Percentiles rank a stretch among this genome's conserved stretches.
These are phyloP conservation scores for Cladosporium sp. DNA, from an alignment of 2,329 filamentous ascomycete genomes.

Conservation along the genomic window DNA sequence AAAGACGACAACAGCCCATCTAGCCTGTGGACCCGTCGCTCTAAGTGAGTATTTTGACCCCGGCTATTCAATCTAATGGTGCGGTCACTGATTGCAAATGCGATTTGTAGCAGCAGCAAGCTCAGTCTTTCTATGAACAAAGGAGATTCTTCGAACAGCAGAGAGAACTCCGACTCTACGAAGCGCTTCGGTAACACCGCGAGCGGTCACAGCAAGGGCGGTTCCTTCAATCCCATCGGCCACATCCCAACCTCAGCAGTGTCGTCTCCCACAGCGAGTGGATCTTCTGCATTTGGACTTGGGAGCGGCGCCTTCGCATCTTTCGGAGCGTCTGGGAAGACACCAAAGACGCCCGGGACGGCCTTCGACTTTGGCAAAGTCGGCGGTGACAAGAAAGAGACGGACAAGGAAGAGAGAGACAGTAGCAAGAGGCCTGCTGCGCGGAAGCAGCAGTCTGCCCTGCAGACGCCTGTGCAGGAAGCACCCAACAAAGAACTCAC, in stretches of 20 bases:
- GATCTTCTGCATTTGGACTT: slow-evolving; percentile 84
- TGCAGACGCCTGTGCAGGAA: slow-evolving; percentile 13
- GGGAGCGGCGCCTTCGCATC: slow-evolving; percentile 94
- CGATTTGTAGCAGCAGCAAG: slow-evolving; percentile 65
- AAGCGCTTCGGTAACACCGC: slow-evolving; percentile 63
- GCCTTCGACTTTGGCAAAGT: slow-evolving; percentile 69
- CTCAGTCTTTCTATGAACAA: slow-evolving; percentile 78
- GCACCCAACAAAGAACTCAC: slow-evolving; percentile 1
- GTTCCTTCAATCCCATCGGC: slow-evolving; percentile 71
- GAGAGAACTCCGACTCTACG: slow-evolving; percentile 51
- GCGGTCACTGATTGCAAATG: slow-evolving; percentile 21
- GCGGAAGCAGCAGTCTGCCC: slow-evolving; percentile 22
- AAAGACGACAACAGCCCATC: slow-evolving; percentile 30
- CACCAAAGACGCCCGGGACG: slow-evolving; percentile 69
- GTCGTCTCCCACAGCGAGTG: slow-evolving; percentile 67
- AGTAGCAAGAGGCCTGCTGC: slow-evolving; percentile 19
- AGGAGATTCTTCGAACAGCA: slow-evolving; percentile 45
- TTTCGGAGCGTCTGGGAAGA: slow-evolving; percentile 73
- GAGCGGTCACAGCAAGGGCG: slow-evolving; percentile 65
- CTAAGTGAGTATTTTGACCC: slow-evolving; percentile 58
- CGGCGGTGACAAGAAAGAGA: slow-evolving; percentile 55
- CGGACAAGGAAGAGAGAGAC: slow-evolving; percentile 33
- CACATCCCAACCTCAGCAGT: slow-evolving; percentile 60
- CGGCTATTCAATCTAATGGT: neutral
- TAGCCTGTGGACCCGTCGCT: slow-evolving; percentile 69